These are phyloP conservation scores for Scheffersomyces parashehatae DNA, from an alignment of 1,139 yeast genomes.

Conservation along the genomic window DNA sequence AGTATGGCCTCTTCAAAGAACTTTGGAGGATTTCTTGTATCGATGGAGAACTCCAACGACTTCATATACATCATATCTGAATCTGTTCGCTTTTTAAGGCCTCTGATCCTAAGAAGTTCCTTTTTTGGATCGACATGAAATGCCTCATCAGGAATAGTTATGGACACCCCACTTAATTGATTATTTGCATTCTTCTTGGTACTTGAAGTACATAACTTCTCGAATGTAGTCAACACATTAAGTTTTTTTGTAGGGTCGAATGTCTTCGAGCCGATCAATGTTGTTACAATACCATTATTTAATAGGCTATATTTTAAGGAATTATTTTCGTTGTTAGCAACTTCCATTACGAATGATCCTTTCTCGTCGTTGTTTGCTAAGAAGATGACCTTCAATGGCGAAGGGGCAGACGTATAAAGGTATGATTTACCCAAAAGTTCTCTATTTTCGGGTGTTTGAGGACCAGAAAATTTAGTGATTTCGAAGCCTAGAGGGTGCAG, in stretches of 20 bases:
- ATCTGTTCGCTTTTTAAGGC: not conserved
- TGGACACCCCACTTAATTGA: conserved; percentile 7
- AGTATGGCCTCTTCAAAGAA: conserved; percentile 34
- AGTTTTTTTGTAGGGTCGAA: conserved; percentile 3
- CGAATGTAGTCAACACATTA: conserved; percentile 17
- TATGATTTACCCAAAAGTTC: conserved; percentile 20
- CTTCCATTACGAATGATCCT: conserved; percentile 20
- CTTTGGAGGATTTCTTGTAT: conserved; percentile 24
- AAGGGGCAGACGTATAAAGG: conserved; percentile 13
- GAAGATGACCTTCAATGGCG: conserved; percentile 19
- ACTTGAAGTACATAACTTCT: conserved; percentile 7
- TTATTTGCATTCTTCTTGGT: conserved; percentile 10
- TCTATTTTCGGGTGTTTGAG: conserved; percentile 27
- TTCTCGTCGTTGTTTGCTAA: conserved; percentile 12
- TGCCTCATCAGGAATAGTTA: conserved; percentile 12
- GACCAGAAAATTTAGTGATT: conserved; percentile 27
- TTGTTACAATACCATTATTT: conserved; percentile 26
- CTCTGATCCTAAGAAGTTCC: not conserved
- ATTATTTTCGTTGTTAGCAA: conserved; percentile 16
- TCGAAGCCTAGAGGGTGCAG: conserved; percentile 26
- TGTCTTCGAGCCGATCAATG: conserved; percentile 7
- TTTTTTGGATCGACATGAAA: conserved; percentile 15
- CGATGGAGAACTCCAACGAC: conserved; percentile 8
- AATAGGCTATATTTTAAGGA: conserved; percentile 22
- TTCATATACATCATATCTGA: conserved; percentile 20